A percentile compares a stretch with the other conserved stretches of the same genome.
Conservation (phyloP, 2,329 filamentous ascomycete species). For the Blastomyces silverae region DNA sequence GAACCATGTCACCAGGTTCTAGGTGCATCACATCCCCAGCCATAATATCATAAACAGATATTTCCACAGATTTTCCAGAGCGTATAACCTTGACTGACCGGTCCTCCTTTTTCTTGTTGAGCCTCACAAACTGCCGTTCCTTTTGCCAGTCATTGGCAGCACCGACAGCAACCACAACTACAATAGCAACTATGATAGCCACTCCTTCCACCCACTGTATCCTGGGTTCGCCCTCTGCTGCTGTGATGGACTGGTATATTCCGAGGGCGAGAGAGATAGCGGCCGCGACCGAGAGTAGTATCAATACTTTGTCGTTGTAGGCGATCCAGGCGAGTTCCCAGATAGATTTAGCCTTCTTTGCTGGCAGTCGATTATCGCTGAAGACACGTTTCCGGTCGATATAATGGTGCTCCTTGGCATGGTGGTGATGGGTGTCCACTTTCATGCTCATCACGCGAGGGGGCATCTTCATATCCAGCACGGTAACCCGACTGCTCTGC, state of each 20-base stretch:
- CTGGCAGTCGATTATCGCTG: slow-evolving; percentile 61
- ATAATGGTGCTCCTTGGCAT: slow-evolving; percentile 40
- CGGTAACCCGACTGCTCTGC: slow-evolving; percentile 18
- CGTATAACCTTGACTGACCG: slow-evolving; percentile 66
- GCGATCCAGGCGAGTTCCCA: slow-evolving; percentile 68
- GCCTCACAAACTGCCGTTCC: slow-evolving; percentile 57
- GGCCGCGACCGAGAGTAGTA: slow-evolving; percentile 63
- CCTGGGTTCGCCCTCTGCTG: slow-evolving; percentile 41
- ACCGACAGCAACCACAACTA: slow-evolving; percentile 58
- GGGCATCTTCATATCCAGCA: slow-evolving; percentile 18
- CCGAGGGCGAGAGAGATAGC: slow-evolving; percentile 68
- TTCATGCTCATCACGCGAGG: slow-evolving; percentile 22
- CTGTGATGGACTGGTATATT: slow-evolving; percentile 64
- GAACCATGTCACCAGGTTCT: slow-evolving; percentile 66
- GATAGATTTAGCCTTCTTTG: slow-evolving; percentile 62
- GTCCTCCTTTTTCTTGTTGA: slow-evolving; percentile 72
- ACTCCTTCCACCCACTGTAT: slow-evolving; percentile 64
- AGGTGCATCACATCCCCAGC: slow-evolving; percentile 68
- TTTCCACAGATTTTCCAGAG: slow-evolving; percentile 63
- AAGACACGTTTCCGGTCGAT: slow-evolving; percentile 63
- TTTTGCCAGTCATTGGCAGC: slow-evolving; percentile 63
- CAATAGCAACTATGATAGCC: slow-evolving; percentile 58
- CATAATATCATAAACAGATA: slow-evolving; percentile 63
- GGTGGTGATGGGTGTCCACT: slow-evolving; percentile 20
- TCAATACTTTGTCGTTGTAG: slow-evolving; percentile 74